Base-by-base conservation (phyloP, 2,329 filamentous ascomycete species). In the Elsinoe ampelina region DNA sequence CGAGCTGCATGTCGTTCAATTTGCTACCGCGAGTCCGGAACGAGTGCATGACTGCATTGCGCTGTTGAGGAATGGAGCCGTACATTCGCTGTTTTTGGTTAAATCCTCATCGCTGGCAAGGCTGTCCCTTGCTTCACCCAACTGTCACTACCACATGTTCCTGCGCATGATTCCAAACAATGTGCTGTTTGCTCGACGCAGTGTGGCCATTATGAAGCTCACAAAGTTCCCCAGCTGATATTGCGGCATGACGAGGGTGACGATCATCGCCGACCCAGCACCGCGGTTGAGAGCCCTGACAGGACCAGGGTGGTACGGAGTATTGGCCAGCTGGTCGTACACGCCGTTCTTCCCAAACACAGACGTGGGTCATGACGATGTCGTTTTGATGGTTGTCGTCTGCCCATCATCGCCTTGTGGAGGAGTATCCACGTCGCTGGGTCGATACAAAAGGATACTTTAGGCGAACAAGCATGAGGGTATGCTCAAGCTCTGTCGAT, bases 311-410 rank as follows among this genome's bases (percentile, higher is more conserved):
- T 38, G 26, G 30, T 36, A 39, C 48, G 48, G 48, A 52, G 34
- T 52, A 52, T 52, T 52, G 48, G 19, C 26, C 34, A 39, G 48
- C 32, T 26, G n/a, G 48, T 52, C n/a, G 48, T 52, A 52, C 48
- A 52, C 39, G 32, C 35, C 48, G 48, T 50, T 35, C 8, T n/a
- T 22, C 5, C 30, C 32, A 30, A 15, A 35, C 45, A 50, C 45
- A 34, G 22, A 50, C 13, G 45, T 50, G 45, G 45, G 45, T 13
- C 45, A 50, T 34, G 26, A 34, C 30, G 45, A 35, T 34, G 15
- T 30, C 45, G 8, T 34, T 26, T 15, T 19, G 45, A 20, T 20
- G 45, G 32, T 50, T 19, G 12, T 39, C 36, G 36, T 39, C 26
- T 30, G 26, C 7, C 26, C 26, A 5, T 30, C 4, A 30, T 30